Evolutionary conservation across 345 rosid species (phyloP), one percentile per base, ranked within the genome.

Genomic region (Garcia nutans): DNA sequence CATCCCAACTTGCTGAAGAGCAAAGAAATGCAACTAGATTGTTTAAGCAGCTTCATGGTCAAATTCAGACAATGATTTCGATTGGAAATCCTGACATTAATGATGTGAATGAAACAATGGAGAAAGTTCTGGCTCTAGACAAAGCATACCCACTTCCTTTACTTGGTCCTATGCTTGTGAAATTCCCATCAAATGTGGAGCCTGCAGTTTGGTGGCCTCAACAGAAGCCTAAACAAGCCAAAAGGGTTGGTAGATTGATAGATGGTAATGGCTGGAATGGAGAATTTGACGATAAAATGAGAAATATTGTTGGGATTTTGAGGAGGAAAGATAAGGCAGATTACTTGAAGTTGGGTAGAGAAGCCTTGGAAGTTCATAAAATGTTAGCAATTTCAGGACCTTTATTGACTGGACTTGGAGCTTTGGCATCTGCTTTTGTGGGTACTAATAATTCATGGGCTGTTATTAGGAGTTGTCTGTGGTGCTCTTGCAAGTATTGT

Each of bases 1-100:
- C 94, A 6, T 88, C 94, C 12, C 91, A 90, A 37, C 80, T 90
- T 3, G 88, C 87, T 0, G 92, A 88, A 69, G 91, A 90, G 76
- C 92, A 86, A 63, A 84, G 91, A 69, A 88, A 83, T 45, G 90
- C 91, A 0, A 55, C 83, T 1, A 84, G 90, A 58, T 59, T 88
- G 67, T 88, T 87, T 75, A 87, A 82, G 77, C 85, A 86, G 79
- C 85, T 87, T 22, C 85, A 74, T 3, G 54, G n/a, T 16, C 84
- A 88, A 68, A 75, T 86, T 65, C 70, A 75, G 22, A 79, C 83
- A 9, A n/a, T 55, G 52, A 63, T 85, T 23, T 47, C 81, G n/a
- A n/a, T 76, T 19, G 77, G 84, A 12, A 63, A 68, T 20, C 87
- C 84, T 1, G 78, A 81, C 2, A 13, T 12, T 10, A 45, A 57